These are phyloP conservation scores for Hypoxylon sp. DNA, from an alignment of 2,329 filamentous ascomycete species.

Conservation along the genomic window DNA sequence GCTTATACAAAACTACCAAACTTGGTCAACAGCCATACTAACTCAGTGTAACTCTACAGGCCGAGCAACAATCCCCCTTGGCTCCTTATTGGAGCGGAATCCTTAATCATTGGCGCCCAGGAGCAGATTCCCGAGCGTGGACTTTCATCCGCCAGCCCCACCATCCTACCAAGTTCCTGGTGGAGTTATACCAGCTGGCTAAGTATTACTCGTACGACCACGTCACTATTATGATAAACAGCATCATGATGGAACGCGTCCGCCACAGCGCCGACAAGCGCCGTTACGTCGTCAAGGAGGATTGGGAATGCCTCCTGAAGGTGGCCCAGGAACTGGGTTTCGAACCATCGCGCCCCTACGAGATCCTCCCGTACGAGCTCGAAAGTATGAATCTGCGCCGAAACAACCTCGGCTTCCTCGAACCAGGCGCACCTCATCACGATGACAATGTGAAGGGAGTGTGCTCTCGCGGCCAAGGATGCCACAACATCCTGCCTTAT, in stretches of 20 bases:
- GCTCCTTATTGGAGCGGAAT: neutral
- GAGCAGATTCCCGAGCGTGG: neutral
- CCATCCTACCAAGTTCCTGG: neutral
- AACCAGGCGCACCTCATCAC: neutral
- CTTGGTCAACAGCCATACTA: neutral
- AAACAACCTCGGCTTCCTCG: neutral
- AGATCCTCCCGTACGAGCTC: neutral
- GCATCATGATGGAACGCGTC: conserved; percentile 8
- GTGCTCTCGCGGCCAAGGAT: neutral
- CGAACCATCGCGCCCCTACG: neutral
- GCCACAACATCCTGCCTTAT: neutral
- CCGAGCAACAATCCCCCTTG: neutral
- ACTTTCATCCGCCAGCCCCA: neutral
- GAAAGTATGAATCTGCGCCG: neutral
- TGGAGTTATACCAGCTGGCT: neutral
- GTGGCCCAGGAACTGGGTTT: neutral
- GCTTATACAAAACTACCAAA: neutral
- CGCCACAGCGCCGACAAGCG: conserved; percentile 10
- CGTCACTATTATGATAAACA: conserved; percentile 10
- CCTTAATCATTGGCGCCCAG: neutral
- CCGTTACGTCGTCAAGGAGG: neutral
- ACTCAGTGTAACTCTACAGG: neutral
- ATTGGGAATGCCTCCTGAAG: neutral
- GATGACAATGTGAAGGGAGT: neutral
- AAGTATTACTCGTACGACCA: conserved; percentile 1